Evolutionary conservation across 73 alveolate genomes (phyloP).

Genomic region (Paramecium sexaurelia): DNA sequence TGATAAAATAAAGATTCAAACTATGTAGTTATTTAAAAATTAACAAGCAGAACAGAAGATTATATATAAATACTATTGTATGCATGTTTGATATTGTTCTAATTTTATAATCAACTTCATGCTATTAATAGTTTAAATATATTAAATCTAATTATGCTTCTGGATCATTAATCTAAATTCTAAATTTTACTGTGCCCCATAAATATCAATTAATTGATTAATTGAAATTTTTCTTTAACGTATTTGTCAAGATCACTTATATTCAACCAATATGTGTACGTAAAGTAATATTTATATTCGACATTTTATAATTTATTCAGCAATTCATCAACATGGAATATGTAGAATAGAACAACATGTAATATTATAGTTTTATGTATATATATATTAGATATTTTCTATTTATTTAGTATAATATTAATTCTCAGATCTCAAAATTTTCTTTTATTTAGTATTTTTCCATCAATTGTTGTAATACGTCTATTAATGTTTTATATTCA

Average conservation of each 20-base stretch:
- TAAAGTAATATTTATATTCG: not conserved
- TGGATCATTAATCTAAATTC: not conserved
- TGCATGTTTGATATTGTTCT: not conserved
- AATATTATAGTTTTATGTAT: not conserved
- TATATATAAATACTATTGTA: not conserved
- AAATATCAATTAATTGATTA: too few species aligned
- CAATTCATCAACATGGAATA: not conserved
- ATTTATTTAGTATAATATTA: not conserved
- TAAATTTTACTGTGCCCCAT: not conserved
- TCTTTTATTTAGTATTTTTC: too few species aligned
- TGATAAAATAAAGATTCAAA: not conserved
- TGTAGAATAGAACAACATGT: not conserved
- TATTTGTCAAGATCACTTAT: not conserved
- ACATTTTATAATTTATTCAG: not conserved
- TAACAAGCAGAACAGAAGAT: not conserved
- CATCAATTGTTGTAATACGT: too few species aligned
- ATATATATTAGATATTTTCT: not conserved
- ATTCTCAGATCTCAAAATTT: not conserved
- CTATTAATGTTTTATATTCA: too few species aligned
- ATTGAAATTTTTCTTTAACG: not conserved
- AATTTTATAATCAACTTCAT: not conserved
- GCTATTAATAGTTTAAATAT: not conserved
- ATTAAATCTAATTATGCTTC: not conserved
- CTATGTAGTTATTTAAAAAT: not conserved
- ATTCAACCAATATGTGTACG: not conserved